phyloP scores from a whole-genome alignment of 495 filamentous ascomycete species.

The Annulohypoxylon stygium region DNA sequence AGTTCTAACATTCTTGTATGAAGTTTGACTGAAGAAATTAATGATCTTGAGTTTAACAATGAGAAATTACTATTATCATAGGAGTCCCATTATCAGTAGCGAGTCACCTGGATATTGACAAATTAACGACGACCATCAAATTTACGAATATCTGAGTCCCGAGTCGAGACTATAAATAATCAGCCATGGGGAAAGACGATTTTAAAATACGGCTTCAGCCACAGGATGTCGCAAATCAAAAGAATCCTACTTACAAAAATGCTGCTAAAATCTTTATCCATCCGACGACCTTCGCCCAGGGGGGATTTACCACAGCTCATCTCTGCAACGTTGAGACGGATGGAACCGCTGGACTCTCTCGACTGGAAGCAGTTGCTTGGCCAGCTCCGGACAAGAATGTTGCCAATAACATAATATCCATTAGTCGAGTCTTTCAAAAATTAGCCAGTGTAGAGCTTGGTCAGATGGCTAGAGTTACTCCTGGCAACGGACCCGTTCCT shows the following conservation, averaged over 20 bases:
- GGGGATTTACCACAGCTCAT: slow-evolving; percentile 45
- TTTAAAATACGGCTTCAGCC: slow-evolving; percentile 52
- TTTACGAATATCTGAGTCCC: slow-evolving; percentile 4
- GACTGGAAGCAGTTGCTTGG: slow-evolving; percentile 49
- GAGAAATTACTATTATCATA: neutral
- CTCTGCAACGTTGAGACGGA: slow-evolving; percentile 47
- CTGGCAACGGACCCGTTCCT: slow-evolving; percentile 42
- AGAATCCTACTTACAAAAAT: slow-evolving; percentile 50
- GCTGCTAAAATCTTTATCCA: slow-evolving; percentile 52
- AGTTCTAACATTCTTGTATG: slow-evolving; percentile 7
- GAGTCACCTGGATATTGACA: slow-evolving; percentile 4
- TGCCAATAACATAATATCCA: slow-evolving; percentile 50
- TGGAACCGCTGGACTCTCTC: neutral
- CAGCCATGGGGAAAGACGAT: slow-evolving; percentile 44
- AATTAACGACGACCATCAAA: neutral
- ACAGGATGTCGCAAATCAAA: slow-evolving; percentile 47
- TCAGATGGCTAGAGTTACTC: slow-evolving; percentile 45
- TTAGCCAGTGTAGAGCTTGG: slow-evolving; percentile 46
- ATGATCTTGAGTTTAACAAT: neutral
- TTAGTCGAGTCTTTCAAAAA: slow-evolving; percentile 49
- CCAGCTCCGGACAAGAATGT: slow-evolving; percentile 50
- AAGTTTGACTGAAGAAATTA: neutral
- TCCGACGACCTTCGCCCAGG: slow-evolving; percentile 48
- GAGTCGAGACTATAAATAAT: neutral
- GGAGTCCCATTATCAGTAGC: neutral